Conservation (phyloP, 2,329 filamentous ascomycete species). For the Colletotrichum zoysiae region DNA sequence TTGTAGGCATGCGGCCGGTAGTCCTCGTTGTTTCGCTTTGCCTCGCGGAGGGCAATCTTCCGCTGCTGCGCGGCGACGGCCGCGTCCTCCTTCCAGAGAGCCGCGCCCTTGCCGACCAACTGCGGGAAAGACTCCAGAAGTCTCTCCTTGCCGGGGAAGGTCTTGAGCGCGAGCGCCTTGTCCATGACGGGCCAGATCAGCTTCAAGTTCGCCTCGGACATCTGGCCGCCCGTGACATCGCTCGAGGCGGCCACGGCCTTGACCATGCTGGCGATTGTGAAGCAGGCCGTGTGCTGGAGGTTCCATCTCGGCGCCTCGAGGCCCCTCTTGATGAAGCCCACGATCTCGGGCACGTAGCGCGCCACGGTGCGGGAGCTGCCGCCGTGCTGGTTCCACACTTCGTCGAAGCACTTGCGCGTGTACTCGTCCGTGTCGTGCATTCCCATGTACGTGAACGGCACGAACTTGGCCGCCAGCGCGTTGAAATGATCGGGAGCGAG, state of each 20-base stretch:
- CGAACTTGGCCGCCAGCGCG: conserved; percentile 76
- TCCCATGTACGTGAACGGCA: conserved; percentile 90
- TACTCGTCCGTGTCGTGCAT: conserved; percentile 88
- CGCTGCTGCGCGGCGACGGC: conserved; percentile 74
- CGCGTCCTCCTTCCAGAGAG: conserved; percentile 67
- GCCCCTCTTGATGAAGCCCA: conserved; percentile 73
- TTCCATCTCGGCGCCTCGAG: conserved; percentile 89
- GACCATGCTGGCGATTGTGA: conserved; percentile 81
- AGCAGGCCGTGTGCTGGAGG: conserved; percentile 88
- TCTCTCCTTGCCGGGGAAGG: conserved; percentile 91
- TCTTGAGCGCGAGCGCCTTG: conserved; percentile 86
- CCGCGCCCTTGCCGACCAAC: conserved; percentile 76
- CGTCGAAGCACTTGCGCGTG: conserved; percentile 81
- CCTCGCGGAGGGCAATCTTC: conserved; percentile 87
- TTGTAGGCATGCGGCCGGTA: conserved; percentile 84
- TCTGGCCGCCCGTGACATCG: conserved; percentile 65
- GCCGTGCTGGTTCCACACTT: conserved; percentile 92
- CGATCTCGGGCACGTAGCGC: conserved; percentile 87
- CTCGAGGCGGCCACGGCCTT: conserved; percentile 72
- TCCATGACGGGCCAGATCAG: conserved; percentile 87
- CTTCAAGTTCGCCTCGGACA: conserved; percentile 70
- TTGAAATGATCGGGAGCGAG: conserved; percentile 91
- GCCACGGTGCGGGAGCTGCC: conserved; percentile 85
- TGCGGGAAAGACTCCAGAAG: conserved; percentile 83
- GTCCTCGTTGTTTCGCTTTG: conserved; percentile 88